Conservation (phyloP, 208 protist species). For the Crithidia expoeki region DNA sequence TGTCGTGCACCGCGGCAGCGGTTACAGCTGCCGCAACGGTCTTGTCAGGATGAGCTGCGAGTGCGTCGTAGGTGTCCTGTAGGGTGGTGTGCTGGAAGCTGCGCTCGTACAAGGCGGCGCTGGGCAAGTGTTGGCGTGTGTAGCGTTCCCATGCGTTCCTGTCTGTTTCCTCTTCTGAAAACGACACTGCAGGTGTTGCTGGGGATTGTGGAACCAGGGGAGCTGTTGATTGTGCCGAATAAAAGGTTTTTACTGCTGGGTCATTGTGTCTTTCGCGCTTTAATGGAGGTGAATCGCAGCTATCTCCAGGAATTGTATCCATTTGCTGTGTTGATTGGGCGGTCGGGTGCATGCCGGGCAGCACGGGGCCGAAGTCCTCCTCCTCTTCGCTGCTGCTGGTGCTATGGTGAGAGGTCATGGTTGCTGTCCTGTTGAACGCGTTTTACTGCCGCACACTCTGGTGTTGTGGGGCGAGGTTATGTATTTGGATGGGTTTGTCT, state of each 20-base stretch:
- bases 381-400: constrained; percentile 42
- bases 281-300: background rate
- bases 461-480: background rate
- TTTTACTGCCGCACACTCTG: background rate
- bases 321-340: background rate
- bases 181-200: background rate
- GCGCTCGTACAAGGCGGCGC: constrained; percentile 58
- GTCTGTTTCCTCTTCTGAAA: background rate
- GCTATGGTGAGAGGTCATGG: constrained; percentile 1
- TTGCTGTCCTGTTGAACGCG: background rate
- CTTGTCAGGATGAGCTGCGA: background rate
- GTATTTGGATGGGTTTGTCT: no score
- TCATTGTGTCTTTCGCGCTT: constrained; percentile 19
- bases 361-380: constrained; percentile 64
- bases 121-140: constrained; percentile 39
- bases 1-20: constrained; percentile 40
- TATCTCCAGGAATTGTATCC: background rate
- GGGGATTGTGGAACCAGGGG: background rate
- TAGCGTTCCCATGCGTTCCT: constrained; percentile 23
- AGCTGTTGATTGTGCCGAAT: background rate
- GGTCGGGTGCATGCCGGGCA: constrained; percentile 31
- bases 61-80: constrained; percentile 30
- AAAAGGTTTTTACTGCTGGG: background rate
- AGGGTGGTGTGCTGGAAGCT: constrained; percentile 61
- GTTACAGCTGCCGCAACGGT: background rate